Percentiles rank a stretch among this genome's conserved stretches.
phyloP scores from a whole-genome alignment of 768 basidiomycete species.

The Mrakia blollopis region DNA sequence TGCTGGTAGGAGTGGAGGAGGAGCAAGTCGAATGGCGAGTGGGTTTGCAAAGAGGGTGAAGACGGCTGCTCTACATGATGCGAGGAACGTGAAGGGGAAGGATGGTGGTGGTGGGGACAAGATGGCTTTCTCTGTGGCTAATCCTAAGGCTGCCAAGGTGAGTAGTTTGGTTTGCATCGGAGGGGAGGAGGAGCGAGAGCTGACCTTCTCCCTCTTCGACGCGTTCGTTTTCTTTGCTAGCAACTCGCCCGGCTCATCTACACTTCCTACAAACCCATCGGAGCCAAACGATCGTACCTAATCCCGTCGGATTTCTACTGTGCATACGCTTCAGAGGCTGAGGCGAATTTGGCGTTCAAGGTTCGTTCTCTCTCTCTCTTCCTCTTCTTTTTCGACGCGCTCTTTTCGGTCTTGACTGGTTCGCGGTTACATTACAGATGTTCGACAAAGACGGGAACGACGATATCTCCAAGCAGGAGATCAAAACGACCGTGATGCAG shows the following conservation, averaged over 20 bases:
- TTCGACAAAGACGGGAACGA: slow-evolving; percentile 58
- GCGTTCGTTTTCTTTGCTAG: neutral
- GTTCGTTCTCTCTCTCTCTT: neutral
- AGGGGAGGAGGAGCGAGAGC: neutral
- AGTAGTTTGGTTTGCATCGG: neutral
- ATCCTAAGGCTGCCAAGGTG: slow-evolving; percentile 19
- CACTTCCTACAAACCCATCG: slow-evolving; percentile 52
- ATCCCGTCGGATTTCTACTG: slow-evolving; percentile 65
- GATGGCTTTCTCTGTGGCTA: neutral
- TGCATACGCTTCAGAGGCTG: slow-evolving; percentile 57
- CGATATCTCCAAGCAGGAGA: slow-evolving; percentile 68
- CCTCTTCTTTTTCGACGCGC: no score
- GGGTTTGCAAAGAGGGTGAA: slow-evolving; percentile 5
- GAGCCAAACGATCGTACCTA: slow-evolving; percentile 57
- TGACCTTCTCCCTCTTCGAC: neutral
- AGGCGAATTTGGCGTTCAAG: slow-evolving; percentile 63
- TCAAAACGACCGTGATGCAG: slow-evolving; percentile 62
- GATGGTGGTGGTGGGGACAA: neutral
- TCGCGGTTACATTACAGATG: slow-evolving; percentile 40
- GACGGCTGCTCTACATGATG: slow-evolving; percentile 25
- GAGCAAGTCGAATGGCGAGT: neutral
- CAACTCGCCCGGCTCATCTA: slow-evolving; percentile 65
- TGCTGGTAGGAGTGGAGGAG: no score
- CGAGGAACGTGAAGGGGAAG: slow-evolving; percentile 32
- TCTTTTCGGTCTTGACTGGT: neutral